Evolutionary conservation across 2,329 filamentous ascomycete species (phyloP).

Genomic region (Colletotrichum costaricense): DNA sequence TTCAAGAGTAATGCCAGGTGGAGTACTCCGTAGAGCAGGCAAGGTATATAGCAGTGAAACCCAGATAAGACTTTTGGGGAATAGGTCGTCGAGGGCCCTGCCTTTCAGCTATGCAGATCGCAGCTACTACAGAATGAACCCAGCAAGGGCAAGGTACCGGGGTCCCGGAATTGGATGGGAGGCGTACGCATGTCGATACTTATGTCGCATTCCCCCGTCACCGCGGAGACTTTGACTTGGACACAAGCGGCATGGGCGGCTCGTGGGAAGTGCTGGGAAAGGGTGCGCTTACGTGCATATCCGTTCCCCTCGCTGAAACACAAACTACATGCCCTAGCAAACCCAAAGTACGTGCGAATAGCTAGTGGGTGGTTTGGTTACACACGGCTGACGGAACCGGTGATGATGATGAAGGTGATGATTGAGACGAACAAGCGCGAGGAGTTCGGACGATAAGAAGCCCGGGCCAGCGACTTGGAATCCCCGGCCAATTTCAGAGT

Average conservation of each 20-base stretch:
- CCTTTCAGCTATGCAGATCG: constrained; percentile 11
- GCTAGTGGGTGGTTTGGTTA: not conserved
- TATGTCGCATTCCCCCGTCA: not conserved
- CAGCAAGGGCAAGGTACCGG: constrained; percentile 3
- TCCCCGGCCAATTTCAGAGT: not conserved
- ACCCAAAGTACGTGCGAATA: not conserved
- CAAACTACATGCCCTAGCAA: not conserved
- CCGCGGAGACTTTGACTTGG: not conserved
- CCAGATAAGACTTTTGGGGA: not conserved
- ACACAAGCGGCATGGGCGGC: not conserved
- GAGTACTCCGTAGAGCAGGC: not conserved
- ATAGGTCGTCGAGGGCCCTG: not conserved
- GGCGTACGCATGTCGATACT: not conserved
- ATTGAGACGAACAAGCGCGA: not conserved
- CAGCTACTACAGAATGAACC: not conserved
- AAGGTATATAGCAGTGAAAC: constrained; percentile 16
- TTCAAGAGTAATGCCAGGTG: not conserved
- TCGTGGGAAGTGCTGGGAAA: not conserved
- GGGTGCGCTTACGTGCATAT: not conserved
- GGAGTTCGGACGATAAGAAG: not conserved
- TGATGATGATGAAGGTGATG: not conserved
- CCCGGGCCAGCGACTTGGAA: not conserved
- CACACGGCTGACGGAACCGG: not conserved
- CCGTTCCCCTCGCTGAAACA: not conserved
- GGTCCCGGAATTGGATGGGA: not conserved